A percentile compares a stretch with the other conserved stretches of the same genome.
Evolutionary conservation across 495 filamentous ascomycete species (phyloP).

Genomic region (Hyaloscypha hepaticicola): DNA sequence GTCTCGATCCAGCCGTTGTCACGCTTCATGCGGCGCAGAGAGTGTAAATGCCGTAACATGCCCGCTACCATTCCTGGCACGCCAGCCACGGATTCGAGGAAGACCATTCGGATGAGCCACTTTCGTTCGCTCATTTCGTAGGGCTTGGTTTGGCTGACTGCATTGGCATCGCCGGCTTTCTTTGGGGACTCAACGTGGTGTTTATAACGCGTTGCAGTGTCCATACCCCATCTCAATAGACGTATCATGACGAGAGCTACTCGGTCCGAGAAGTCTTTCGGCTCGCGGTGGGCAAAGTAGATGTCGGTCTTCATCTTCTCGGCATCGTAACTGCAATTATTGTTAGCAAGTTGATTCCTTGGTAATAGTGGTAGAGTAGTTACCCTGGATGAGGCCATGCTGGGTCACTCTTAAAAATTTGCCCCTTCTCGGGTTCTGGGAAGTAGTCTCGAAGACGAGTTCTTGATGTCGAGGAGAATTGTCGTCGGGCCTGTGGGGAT

Average conservation of each 20-base stretch:
- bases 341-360: background rate
- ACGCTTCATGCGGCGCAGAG: conserved; percentile 76
- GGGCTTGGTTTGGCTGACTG: conserved; percentile 39
- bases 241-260: conserved; percentile 62
- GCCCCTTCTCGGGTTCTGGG: conserved; percentile 26
- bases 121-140: conserved; percentile 71
- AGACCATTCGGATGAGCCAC: conserved; percentile 83
- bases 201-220: conserved; percentile 68
- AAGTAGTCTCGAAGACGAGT: conserved; percentile 29
- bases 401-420: conserved; percentile 50
- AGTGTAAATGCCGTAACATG: conserved; percentile 85
- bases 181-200: conserved; percentile 56
- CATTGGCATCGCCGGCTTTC: conserved; percentile 41
- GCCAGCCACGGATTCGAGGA: conserved; percentile 90
- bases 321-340: conserved; percentile 52
- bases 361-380: background rate
- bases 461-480: conserved; percentile 31
- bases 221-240: conserved; percentile 63
- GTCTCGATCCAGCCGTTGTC: conserved; percentile 99
- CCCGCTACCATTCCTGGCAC: conserved; percentile 97
- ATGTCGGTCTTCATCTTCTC: conserved; percentile 62
- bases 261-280: conserved; percentile 65
- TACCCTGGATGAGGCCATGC: conserved; percentile 71
- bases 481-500: conserved; percentile 12
- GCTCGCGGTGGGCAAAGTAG: conserved; percentile 63